Percentiles rank a stretch among this genome's conserved stretches.
Conservation (phyloP, 2,329 filamentous ascomycete species). For the Aureobasidium uvarum region DNA sequence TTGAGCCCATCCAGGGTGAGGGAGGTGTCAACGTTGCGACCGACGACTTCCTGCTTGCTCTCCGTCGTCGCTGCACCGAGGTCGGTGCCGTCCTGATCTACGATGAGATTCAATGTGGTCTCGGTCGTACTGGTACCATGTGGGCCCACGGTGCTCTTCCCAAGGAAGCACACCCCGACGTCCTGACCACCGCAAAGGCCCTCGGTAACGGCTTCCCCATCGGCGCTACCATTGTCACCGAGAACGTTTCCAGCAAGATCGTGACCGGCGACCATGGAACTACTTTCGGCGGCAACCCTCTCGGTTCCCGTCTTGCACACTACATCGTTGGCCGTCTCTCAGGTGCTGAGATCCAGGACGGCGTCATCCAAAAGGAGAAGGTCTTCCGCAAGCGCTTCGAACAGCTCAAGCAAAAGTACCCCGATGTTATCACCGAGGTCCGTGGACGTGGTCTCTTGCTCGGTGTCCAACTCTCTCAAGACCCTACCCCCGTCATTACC, state of each 20-base stretch:
- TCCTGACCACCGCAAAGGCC: conserved; percentile 92
- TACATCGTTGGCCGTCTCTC: conserved; percentile 78
- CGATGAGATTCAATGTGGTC: conserved; percentile 96
- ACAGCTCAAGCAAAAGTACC: conserved; percentile 59
- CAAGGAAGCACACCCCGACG: conserved; percentile 81
- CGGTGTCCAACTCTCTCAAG: conserved; percentile 75
- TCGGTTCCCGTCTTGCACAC: conserved; percentile 80
- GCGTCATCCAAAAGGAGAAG: conserved; percentile 66
- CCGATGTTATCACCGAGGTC: conserved; percentile 71
- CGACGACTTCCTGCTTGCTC: conserved; percentile 75
- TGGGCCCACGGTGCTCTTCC: conserved; percentile 84
- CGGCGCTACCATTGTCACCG: conserved; percentile 71
- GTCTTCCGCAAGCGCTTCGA: conserved; percentile 60
- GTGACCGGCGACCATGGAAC: conserved; percentile 84
- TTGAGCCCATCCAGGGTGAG: conserved; percentile 97
- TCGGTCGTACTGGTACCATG: conserved; percentile 79
- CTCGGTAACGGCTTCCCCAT: conserved; percentile 96
- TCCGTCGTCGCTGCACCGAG: conserved; percentile 80
- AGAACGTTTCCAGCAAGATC: conserved; percentile 66
- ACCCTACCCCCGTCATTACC: conserved; percentile 72
- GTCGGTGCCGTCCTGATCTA: conserved; percentile 89
- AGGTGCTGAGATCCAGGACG: conserved; percentile 65
- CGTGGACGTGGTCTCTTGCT: conserved; percentile 82
- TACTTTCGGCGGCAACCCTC: conserved; percentile 89
- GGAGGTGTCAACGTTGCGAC: conserved; percentile 84